These are phyloP conservation scores for Linaria vulgaris DNA, from an alignment of 257 asterid genomes.

Conservation along the genomic window DNA sequence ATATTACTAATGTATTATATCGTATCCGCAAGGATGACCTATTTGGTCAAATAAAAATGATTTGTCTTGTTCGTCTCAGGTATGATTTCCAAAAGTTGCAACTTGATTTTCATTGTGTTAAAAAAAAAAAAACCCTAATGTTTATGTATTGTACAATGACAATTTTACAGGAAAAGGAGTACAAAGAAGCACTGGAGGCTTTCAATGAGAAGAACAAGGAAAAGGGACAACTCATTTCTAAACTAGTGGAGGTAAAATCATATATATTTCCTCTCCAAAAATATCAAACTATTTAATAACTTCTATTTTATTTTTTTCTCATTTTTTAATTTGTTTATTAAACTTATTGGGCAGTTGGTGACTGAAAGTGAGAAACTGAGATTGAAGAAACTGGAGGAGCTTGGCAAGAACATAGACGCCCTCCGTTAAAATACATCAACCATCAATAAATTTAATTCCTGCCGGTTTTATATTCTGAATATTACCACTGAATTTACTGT, in stretches of 20 bases:
- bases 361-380: conserved; percentile 81
- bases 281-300: neutral
- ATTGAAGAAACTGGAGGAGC: conserved; percentile 84
- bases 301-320: neutral
- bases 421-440: conserved; percentile 31
- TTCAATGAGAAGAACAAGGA: conserved; percentile 79
- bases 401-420: conserved; percentile 71
- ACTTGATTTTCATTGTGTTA: too few relatives aligned
- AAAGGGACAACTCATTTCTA: conserved; percentile 68
- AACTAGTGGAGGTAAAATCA: conserved; percentile 70
- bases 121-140: too few relatives aligned
- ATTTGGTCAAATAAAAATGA: too few relatives aligned
- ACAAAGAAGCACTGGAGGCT: conserved; percentile 74
- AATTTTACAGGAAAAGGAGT: conserved; percentile 69
- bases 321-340: neutral
- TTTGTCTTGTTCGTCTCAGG: too few relatives aligned
- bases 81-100: too few relatives aligned
- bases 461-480: conserved; percentile 1
- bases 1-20: too few relatives aligned
- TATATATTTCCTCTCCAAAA: neutral
- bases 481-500: neutral
- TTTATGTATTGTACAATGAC: neutral
- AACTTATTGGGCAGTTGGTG: conserved; percentile 56
- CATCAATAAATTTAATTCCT: conserved; percentile 13
- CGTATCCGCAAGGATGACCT: too few relatives aligned